Conservation (phyloP, 2,329 filamentous ascomycete species). For the Ophiostoma ips region DNA sequence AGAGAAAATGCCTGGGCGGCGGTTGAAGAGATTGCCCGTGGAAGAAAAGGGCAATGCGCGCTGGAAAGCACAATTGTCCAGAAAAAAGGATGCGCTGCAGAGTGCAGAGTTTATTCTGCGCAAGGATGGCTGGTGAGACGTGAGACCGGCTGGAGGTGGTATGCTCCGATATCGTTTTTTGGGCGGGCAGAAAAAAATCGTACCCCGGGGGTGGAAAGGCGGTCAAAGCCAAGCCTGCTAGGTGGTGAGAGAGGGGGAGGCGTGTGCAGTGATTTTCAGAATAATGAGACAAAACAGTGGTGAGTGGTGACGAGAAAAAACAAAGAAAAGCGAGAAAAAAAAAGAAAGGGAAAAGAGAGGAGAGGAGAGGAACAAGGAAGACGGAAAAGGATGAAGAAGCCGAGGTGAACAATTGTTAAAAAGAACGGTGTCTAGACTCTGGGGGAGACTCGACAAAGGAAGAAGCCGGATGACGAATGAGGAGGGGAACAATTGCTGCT, state of each 20-base stretch:
- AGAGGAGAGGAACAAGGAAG: not conserved
- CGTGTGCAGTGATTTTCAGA: too few relatives aligned
- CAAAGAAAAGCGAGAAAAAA: not conserved
- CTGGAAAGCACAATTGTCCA: not conserved
- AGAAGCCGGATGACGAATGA: constrained; percentile 10
- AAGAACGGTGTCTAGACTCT: not conserved
- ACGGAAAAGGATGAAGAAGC: constrained; percentile 2
- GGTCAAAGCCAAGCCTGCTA: constrained; percentile 15
- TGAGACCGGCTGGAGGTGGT: constrained; percentile 4
- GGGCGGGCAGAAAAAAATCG: constrained; percentile 10
- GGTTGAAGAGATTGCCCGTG: not conserved
- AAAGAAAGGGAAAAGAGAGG: not conserved
- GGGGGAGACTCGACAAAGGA: constrained; percentile 1
- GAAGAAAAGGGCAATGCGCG: not conserved
- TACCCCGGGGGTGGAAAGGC: constrained; percentile 7
- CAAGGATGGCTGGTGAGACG: not conserved
- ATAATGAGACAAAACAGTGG: not conserved
- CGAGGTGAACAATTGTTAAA: not conserved
- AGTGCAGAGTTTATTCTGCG: not conserved
- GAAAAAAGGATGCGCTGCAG: not conserved
- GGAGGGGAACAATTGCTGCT: constrained; percentile 6
- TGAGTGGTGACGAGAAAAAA: not conserved
- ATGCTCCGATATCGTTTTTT: constrained; percentile 12
- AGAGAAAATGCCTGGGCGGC: not conserved
- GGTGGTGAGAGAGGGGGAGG: constrained; percentile 1